Conservation (phyloP, 2,329 filamentous ascomycete species). For the Colletotrichum phormii region DNA sequence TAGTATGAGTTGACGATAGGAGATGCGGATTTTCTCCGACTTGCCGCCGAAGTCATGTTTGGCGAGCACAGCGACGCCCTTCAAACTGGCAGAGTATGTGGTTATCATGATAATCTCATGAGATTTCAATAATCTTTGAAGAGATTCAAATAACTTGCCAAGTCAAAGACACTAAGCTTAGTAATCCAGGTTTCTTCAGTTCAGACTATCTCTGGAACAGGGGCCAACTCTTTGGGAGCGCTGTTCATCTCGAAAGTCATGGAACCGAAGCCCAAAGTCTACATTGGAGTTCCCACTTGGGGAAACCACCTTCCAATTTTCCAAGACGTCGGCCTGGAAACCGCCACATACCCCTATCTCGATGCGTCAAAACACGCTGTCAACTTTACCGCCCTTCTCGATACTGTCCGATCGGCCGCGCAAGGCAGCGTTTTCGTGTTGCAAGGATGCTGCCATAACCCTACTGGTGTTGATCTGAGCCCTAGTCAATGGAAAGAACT, state of each 20-base stretch:
- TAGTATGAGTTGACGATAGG: constrained; percentile 51
- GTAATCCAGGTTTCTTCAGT: constrained; percentile 45
- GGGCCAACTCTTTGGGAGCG: constrained; percentile 50
- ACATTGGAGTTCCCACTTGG: constrained; percentile 48
- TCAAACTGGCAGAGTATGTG: background rate
- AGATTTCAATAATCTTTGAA: too few species aligned
- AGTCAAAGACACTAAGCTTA: background rate
- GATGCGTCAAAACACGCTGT: constrained; percentile 41
- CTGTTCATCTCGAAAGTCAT: constrained; percentile 43
- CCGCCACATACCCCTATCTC: constrained; percentile 46
- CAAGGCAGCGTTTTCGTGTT: constrained; percentile 48
- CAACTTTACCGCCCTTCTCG: constrained; percentile 43
- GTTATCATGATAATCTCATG: background rate
- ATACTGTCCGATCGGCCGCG: constrained; percentile 41
- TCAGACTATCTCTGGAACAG: constrained; percentile 52
- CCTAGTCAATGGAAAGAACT: constrained; percentile 46
- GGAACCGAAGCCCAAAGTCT: constrained; percentile 41
- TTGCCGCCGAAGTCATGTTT: constrained; percentile 46
- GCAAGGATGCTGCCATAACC: constrained; percentile 52
- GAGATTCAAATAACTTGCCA: background rate
- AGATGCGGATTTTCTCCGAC: constrained; percentile 43
- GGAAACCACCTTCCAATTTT: constrained; percentile 49
- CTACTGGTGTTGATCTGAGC: constrained; percentile 48
- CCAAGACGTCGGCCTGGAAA: constrained; percentile 43
- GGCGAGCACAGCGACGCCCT: constrained; percentile 38